Evolutionary conservation across 2,329 filamentous ascomycete species (phyloP), one percentile per base, ranked within the genome.

Genomic region (Monilinia fructicola): DNA sequence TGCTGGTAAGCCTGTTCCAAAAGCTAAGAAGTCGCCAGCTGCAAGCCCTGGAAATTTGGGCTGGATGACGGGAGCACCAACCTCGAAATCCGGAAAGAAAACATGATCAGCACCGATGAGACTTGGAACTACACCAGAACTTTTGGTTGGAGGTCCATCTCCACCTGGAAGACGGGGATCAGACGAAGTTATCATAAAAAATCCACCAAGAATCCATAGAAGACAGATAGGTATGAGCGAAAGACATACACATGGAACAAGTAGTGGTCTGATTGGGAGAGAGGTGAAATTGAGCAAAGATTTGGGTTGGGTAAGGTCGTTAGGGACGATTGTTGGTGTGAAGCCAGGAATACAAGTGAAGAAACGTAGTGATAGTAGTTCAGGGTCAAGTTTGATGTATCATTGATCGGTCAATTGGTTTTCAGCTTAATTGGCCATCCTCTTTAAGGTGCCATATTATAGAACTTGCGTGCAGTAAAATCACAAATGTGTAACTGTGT

Each of bases 281-380:
- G 44, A 14, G 23, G 40, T 28, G 21, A 50, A 50, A 5, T 38
- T n/a, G 5, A 46, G 26, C 44, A 42, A 65, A 28, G 53, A 65
- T 18, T 48, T 65, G 31, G 62, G 62, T 18, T 65, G 62, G 62
- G 42, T 28, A 11, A 65, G 53, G 18, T 53, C 42, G 2, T 7
- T 65, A 3, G 62, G 53, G 7, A 58, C 62, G n/a, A 65, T 65
- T 26, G 42, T 59, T 48, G 53, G 62, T n/a, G 14, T 65, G 12
- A 65, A 58, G 54, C 62, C 53, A 48, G 44, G 4, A 4, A 12
- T 38, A 12, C 28, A 56, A 16, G 53, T 65, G 28, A 65, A 50
- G 23, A 50, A 58, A 59, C 11, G 40, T 7, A 23, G 18, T 56
- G 18, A 6, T 23, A 64, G 12, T 46, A 50, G 28, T 50, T 60